Base-by-base conservation (phyloP, 257 asterid species). In the Eucommia ulmoides region DNA sequence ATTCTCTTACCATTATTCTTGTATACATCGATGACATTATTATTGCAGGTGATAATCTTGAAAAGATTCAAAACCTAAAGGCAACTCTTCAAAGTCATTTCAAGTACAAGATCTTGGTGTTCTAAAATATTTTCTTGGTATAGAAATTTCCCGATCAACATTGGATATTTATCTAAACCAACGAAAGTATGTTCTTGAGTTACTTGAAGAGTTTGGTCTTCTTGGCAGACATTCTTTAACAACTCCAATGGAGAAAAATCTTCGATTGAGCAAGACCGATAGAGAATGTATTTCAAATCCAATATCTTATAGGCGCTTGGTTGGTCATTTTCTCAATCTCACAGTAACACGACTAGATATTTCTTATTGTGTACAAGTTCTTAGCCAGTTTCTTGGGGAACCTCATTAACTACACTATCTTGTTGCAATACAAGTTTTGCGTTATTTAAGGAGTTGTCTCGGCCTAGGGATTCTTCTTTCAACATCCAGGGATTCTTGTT, bases 401-500 rank as follows among this genome's bases (percentile, higher is more conserved):
- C n/a, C n/a, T n/a, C n/a, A n/a, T n/a, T n/a, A n/a, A n/a, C n/a
- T n/a, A 41, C 7, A 41, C 2, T 8, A 41, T 41, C 16, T 41
- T 41, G 11, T 14, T 41, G 45, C 45, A 8, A 41, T 19, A 41
- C 45, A 9, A 14, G 16, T 41, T 41, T 41, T 41, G 2, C 45
- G 5, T 14, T 41, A 41, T 41, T 41, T 41, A 1, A 41, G 18
- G 45, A 41, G 16, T 41, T 7, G 0, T 41, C 45, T 3, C n/a
- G n/a, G n/a, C n/a, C n/a, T n/a, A n/a, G n/a, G n/a, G n/a, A n/a
- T n/a, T n/a, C n/a, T n/a, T n/a, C 45, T 2, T n/a, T 7, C 45
- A 41, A n/a, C n/a, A n/a, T n/a, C n/a, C n/a, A 41, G 45, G 45
- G 18, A 41, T 41, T 41, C 45, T 41, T 41, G 18, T 41, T 41